Conservation (phyloP, 768 basidiomycete genomes). For the Hypsizygus marmoreus region DNA sequence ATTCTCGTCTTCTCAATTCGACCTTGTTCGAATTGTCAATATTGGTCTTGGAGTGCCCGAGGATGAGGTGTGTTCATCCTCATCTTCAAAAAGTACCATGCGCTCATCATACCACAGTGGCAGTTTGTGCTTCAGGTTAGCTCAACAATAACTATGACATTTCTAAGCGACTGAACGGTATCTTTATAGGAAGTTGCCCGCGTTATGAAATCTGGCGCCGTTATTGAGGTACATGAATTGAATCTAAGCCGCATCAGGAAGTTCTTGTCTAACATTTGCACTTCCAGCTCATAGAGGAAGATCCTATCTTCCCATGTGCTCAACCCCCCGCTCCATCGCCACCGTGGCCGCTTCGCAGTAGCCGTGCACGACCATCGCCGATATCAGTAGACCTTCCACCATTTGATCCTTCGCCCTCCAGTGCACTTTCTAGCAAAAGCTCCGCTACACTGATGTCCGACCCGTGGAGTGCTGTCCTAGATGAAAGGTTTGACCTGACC, state of each 20-base stretch:
- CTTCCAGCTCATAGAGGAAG: slow-evolving; percentile 73
- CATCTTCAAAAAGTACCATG: background rate
- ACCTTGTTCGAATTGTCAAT: slow-evolving; percentile 64
- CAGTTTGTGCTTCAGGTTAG: slow-evolving; percentile 59
- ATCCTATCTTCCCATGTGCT: slow-evolving; percentile 67
- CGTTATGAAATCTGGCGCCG: slow-evolving; percentile 61
- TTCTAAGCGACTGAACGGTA: slow-evolving; percentile 6
- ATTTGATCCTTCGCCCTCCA: slow-evolving; percentile 19
- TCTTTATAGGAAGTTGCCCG: slow-evolving; percentile 61
- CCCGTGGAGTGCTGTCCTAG: slow-evolving; percentile 14
- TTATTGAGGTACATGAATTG: slow-evolving; percentile 56
- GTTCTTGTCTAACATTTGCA: slow-evolving; percentile 7
- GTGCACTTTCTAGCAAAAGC: slow-evolving; percentile 21
- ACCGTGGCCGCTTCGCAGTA: too few species aligned
- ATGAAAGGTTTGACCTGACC: slow-evolving; percentile 15
- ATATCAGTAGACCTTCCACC: slow-evolving; percentile 23
- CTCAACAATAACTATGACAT: slow-evolving; percentile 16
- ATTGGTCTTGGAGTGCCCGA: slow-evolving; percentile 73
- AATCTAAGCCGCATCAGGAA: background rate
- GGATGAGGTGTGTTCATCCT: slow-evolving; percentile 48
- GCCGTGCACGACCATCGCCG: slow-evolving; percentile 13
- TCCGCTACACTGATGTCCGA: slow-evolving; percentile 26
- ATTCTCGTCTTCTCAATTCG: slow-evolving; percentile 57
- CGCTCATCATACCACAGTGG: slow-evolving; percentile 46
- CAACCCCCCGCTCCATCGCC: too few species aligned